Evolutionary conservation across 352 stramenopile species (phyloP).

Genomic region (Phytophthora sojae): DNA sequence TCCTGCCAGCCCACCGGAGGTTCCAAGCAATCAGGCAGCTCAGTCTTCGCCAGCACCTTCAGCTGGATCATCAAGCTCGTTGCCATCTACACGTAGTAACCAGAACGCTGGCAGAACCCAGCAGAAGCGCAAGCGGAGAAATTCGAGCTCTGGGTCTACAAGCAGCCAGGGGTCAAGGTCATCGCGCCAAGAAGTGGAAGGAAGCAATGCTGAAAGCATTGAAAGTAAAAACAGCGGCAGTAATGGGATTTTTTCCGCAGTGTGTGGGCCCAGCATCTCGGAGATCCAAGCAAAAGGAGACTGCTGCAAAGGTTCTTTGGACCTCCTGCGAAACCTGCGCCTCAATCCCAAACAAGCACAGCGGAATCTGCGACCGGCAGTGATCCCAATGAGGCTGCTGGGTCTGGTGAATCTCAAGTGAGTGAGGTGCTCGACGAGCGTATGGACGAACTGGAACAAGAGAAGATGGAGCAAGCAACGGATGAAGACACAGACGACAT

Average conservation of each 20-base stretch:
- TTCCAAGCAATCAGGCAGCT: not conserved
- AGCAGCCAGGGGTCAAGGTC: conserved; percentile 4
- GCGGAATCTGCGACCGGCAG: not conserved
- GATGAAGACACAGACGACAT: conserved; percentile 38
- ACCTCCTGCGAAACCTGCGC: not conserved
- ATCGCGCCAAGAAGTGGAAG: conserved; percentile 1
- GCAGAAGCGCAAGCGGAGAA: conserved; percentile 28
- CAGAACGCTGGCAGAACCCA: conserved; percentile 10
- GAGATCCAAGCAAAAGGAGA: conserved; percentile 25
- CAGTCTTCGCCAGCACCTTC: not conserved
- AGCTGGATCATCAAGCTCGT: not conserved
- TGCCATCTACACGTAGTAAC: not conserved
- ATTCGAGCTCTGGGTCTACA: not conserved
- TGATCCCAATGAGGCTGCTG: not conserved
- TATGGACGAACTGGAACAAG: not conserved
- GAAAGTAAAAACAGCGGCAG: not conserved
- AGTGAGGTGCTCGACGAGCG: not conserved
- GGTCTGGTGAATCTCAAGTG: not conserved
- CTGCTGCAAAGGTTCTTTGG: conserved; percentile 36
- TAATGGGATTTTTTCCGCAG: conserved; percentile 35
- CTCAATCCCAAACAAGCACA: conserved; percentile 6
- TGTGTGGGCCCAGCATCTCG: conserved; percentile 16
- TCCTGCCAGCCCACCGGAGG: not conserved
- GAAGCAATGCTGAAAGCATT: conserved; percentile 2
- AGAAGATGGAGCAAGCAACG: conserved; percentile 24